Evolutionary conservation across 2,329 filamentous ascomycete species (phyloP), one percentile per base, ranked within the genome.

Genomic region (Xylaria sp.): DNA sequence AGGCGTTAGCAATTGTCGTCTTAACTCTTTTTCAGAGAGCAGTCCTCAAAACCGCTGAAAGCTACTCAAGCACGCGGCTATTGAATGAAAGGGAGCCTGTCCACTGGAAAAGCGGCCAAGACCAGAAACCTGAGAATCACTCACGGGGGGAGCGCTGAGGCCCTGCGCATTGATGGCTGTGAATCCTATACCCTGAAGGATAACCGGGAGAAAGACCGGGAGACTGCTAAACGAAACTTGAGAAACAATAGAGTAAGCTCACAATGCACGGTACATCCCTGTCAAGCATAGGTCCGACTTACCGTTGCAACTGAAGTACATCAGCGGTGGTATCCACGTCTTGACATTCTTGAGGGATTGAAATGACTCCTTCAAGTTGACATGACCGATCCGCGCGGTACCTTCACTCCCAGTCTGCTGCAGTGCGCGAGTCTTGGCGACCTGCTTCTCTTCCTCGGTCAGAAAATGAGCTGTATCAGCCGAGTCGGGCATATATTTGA

Each of bases 121-220:
- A 31, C 31, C 9, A 52, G 28, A 15, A 25, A 13, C 3, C 23
- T 8, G 25, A 7, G 5, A 6, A 52, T 20, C 36, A 55, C 52
- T 55, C 15, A 55, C 52, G 0, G 91, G 90, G 0, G 91, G 91
- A 0, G 91, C 90, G 0, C 90, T 90, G 13, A 94, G 84, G 0
- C 91, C 92, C 79, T 94, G 91, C 0, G 92, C 89, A 67, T 89
- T 83, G 69, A 93, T 85, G 15, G 85, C 82, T 0, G 85, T 86
- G 79, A 90, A 93, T 10, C 91, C 91, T 89, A 94, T 92, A 64
- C 87, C 83, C 58, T 84, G 80, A 15, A 91, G 81, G 71, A 91
- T 89, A 1, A 88, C 86, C 0, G 89, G 89, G 1, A 91, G 82
- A 74, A 91, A 92, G 1, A 90, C 88, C 0, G 90, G 88, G 3